Base-by-base conservation (phyloP, 441 rosid genomes). In the Lepidium campestre region DNA sequence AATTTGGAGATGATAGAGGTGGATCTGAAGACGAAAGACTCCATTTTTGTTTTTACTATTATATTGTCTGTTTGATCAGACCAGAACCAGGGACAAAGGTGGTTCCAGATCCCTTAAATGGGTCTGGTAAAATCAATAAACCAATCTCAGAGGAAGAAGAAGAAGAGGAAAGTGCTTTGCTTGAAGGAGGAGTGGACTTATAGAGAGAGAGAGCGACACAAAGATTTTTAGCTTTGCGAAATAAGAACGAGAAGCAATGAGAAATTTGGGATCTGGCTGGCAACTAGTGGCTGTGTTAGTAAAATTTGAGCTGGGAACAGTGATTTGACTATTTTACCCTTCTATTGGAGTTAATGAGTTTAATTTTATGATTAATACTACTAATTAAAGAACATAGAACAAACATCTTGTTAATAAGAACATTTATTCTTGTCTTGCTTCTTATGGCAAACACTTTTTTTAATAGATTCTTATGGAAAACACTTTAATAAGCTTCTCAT, bases 1-100 rank as follows among this genome's bases (percentile, higher is more conserved):
- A 83, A 69, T 73, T 74, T 87, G 48, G 80, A 0, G 69, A 77
- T 48, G 68, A 82, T 65, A 45, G 70, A 57, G 65, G 70, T 67
- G 64, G 73, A 62, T 72, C 73, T 65, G 54, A 69, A 62, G 67
- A 68, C 42, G 68, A 70, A 70, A 58, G 78, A 44, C 61, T 82
- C 87, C 93, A 85, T 86, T 41, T 54, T 76, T 7, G 5, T 10
- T 29, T 29, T 29, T 29, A 29, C 34, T 29, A 29, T 29, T 1
- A 7, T 29, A 4, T 48, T 32, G 41, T 49, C 20, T 60, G 64
- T 41, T 49, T 55, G 11, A 35, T 66, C 62, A 58, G 57, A 72
- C 11, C 39, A 45, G 36, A 27, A 44, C 3, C 55, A 65, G 83
- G 54, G 66, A 65, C 66, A 63, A 79, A 68, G 34, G 62, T 49